Evolutionary conservation across 2,329 filamentous ascomycete genomes (phyloP), one percentile per base, ranked within the genome.

Genomic region (Aureobasidium sp.): DNA sequence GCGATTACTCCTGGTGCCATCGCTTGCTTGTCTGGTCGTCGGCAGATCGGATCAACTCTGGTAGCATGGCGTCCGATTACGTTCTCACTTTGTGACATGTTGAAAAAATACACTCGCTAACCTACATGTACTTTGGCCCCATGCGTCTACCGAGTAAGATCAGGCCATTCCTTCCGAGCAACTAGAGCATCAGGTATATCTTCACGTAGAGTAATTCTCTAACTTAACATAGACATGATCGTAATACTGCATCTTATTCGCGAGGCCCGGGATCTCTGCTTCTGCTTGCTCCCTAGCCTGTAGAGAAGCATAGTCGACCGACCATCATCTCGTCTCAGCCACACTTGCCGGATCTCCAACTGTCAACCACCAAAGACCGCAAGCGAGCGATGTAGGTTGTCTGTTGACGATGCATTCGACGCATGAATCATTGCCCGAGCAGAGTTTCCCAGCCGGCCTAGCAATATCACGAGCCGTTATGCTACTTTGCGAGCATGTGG

Each of bases 381-480:
- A 37, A 37, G 34, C 11, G 15, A 41, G 27, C 3, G 15, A 42
- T 11, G 36, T 5, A 15, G 25, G 11, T 8, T 41, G 37, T 36
- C 37, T 16, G 16, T 29, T 10, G 29, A 30, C n/a, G 3, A 45
- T n/a, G 29, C 39, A 27, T 45, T 45, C 29, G 16, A 57, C 44
- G 53, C 53, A 57, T 57, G 53, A 45, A 57, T 41, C 9, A 36
- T 57, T 54, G 50, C 50, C 37, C 39, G 39, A 34, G 53, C 53
- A 45, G 27, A 27, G 36, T 16, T 45, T 32, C 36, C 5, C 37
- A 27, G 34, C 5, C 21, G 39, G 29, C 11, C 36, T 44, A 44
- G 15, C 39, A 25, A 11, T 44, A 10, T 9, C 21, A 15, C 10
- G 25, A n/a, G 30, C 30, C 30, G 25, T 45, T 29, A 57, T 42